A percentile compares a stretch with the other conserved stretches of the same genome.
Conservation (phyloP, 805 yeast species). For the Clavispora fructus region DNA sequence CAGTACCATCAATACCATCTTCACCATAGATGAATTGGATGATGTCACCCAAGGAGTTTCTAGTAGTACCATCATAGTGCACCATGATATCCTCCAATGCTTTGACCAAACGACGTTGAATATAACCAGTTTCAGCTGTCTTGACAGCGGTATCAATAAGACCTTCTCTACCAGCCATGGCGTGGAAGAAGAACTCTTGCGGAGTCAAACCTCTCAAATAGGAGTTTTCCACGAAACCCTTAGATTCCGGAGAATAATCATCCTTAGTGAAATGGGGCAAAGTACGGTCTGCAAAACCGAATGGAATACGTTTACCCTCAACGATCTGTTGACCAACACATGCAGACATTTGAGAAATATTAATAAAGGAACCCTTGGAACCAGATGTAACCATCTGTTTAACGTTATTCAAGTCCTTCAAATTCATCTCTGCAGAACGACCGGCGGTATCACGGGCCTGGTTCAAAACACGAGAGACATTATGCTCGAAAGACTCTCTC, state of each 20-base stretch:
- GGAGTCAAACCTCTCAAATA: conserved; percentile 92
- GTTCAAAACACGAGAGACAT: conserved; percentile 88
- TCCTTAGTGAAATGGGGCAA: conserved; percentile 97
- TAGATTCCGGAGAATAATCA: conserved; percentile 97
- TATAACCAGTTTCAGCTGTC: conserved; percentile 98
- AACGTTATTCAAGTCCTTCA: conserved; percentile 91
- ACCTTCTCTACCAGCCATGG: conserved; percentile 99
- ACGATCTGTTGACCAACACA: conserved; percentile 99
- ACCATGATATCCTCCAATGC: conserved; percentile 97
- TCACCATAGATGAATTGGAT: conserved; percentile 97
- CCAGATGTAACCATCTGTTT: conserved; percentile 99
- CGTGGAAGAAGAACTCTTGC: conserved; percentile 96
- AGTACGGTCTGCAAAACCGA: conserved; percentile 93
- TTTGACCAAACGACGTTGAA: conserved; percentile 95
- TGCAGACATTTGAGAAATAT: conserved; percentile 98
- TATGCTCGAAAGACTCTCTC: conserved; percentile 97
- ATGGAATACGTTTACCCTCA: conserved; percentile 98
- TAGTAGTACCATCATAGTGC: conserved; percentile 95
- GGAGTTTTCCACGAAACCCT: conserved; percentile 95
- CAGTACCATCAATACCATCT: conserved; percentile 98
- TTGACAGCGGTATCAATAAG: conserved; percentile 98
- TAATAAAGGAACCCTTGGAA: conserved; percentile 97
- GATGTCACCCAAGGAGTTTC: conserved; percentile 95
- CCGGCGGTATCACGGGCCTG: conserved; percentile 99
- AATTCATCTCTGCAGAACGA: conserved; percentile 93